These are phyloP conservation scores for Tulasnella sp. DNA, from an alignment of 768 basidiomycete species.

Conservation along the genomic window DNA sequence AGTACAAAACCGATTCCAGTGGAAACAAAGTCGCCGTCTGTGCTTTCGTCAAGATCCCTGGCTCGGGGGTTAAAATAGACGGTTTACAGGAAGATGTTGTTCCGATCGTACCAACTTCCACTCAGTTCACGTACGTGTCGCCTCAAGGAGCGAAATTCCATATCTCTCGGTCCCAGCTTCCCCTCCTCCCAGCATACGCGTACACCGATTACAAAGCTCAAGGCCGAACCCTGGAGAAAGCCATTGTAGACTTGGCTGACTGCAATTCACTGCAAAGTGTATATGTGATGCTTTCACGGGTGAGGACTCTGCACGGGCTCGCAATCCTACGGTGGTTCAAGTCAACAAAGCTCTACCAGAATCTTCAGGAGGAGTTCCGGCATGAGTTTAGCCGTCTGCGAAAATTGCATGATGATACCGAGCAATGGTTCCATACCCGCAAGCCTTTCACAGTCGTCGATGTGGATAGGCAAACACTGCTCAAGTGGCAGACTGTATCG, in stretches of 20 bases:
- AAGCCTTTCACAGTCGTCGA: too few species aligned
- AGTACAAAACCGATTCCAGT: conserved; percentile 25
- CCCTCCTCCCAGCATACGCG: conserved; percentile 15
- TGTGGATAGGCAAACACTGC: too few species aligned
- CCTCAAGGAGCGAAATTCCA: not conserved
- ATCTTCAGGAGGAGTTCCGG: not conserved
- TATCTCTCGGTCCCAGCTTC: not conserved
- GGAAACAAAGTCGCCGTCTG: conserved; percentile 25
- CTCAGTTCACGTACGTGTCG: not conserved
- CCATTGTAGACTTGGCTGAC: conserved; percentile 4
- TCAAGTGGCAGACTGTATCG: too few species aligned
- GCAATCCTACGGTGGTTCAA: not conserved
- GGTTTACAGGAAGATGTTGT: not conserved
- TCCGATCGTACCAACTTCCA: not conserved
- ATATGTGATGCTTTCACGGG: conserved; percentile 10
- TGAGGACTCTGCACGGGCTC: not conserved
- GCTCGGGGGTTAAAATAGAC: not conserved
- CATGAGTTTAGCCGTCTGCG: not conserved
- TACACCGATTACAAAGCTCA: conserved; percentile 20
- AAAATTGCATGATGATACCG: not conserved
- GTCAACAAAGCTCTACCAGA: not conserved
- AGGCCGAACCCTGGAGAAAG: not conserved
- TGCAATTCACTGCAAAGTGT: not conserved
- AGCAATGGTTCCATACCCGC: not conserved
- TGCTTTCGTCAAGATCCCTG: conserved; percentile 27